Percentiles rank a stretch among this genome's conserved stretches.
Evolutionary conservation across 768 basidiomycete species (phyloP).

Genomic region (Serpula lacrymans): DNA sequence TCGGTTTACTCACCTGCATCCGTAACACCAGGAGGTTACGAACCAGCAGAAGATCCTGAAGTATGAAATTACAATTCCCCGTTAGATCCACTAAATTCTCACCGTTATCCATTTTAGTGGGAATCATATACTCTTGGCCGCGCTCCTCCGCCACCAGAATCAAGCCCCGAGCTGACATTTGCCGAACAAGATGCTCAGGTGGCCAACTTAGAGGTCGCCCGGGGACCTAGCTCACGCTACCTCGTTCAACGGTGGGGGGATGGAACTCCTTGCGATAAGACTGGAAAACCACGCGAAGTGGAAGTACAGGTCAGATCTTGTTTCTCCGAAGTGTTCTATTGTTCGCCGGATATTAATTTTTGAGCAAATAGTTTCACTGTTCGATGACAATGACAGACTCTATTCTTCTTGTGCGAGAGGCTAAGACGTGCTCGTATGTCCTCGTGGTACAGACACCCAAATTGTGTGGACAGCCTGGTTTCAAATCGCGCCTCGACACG

Average conservation of each 20-base stretch:
- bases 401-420: conserved; percentile 89
- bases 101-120: conserved; percentile 43
- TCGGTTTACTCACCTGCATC: conserved; percentile 21
- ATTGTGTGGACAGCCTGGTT: conserved; percentile 89
- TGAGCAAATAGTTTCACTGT: conserved; percentile 75
- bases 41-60: conserved; percentile 82
- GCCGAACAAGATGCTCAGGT: conserved; percentile 62
- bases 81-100: conserved; percentile 19
- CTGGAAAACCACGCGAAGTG: conserved; percentile 79
- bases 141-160: conserved; percentile 57
- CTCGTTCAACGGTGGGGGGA: conserved; percentile 90
- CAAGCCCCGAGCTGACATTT: conserved; percentile 61
- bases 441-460: conserved; percentile 94
- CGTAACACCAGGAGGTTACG: conserved; percentile 54
- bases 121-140: conserved; percentile 76
- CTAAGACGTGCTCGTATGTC: conserved; percentile 91
- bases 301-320: conserved; percentile 80
- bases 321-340: conserved; percentile 5
- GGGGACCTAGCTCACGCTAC: conserved; percentile 79
- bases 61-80: conserved; percentile 41
- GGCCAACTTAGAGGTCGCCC: conserved; percentile 73
- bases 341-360: conserved; percentile 7
- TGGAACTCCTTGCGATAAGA: conserved; percentile 93
- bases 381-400: conserved; percentile 91
- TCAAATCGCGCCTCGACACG: conserved; percentile 70